Evolutionary conservation across 75 land plant species (phyloP).

Genomic region (Sequoia sempervirens): DNA sequence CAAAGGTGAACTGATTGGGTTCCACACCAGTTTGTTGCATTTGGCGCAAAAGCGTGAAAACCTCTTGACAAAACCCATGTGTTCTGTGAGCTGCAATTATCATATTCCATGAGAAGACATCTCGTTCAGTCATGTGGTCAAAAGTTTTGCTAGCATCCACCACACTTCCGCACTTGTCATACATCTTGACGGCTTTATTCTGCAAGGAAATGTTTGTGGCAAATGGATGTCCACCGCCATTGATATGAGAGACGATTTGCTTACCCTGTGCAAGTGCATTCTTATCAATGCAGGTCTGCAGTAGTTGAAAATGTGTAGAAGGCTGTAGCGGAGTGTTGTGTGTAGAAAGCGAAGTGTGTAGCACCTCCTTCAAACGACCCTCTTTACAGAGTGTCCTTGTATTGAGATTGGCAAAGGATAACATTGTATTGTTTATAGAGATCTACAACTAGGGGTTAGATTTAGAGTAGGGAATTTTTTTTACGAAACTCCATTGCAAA

Average conservation of each 20-base stretch:
- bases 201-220: background rate
- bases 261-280: background rate
- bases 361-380: background rate
- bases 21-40: background rate
- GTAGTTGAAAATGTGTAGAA: background rate
- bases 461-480: no score
- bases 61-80: background rate
- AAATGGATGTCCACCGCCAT: background rate
- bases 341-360: background rate
- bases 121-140: background rate
- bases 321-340: background rate
- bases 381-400: background rate
- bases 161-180: background rate
- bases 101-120: background rate
- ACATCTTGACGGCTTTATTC: background rate
- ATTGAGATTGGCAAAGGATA: no score
- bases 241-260: background rate
- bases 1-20: constrained; percentile 3
- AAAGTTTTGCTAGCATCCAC: background rate
- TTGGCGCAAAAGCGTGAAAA: background rate
- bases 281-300: background rate
- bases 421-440: no score
- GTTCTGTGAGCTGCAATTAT: background rate
- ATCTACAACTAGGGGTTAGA: no score
- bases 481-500: no score